Evolutionary conservation across 306 rosid genomes (phyloP), one percentile per base, ranked within the genome.

Genomic region (Vigna mungo): DNA sequence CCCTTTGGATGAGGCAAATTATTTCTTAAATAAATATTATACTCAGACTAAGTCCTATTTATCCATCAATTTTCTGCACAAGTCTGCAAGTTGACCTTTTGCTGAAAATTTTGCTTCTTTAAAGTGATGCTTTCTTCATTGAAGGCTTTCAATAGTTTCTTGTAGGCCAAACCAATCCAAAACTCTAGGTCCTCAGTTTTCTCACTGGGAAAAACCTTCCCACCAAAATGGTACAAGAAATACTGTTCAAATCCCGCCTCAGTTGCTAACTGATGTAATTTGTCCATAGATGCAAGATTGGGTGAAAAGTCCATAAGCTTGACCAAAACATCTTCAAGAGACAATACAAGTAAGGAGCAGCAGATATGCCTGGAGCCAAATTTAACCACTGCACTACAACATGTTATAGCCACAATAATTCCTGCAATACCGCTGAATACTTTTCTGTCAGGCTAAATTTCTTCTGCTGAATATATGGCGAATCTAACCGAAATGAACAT

Each of bases 391-490:
- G 96, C 93, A 74, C 86, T 78, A 21, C 92, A 86, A 84, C 92
- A 87, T 76, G 90, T 84, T 84, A 87, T 83, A 20, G 93, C 90
- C 86, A 89, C 84, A 52, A 89, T 85, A 37, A 83, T 86, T 79
- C 93, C 92, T 91, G 93, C 96, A 78, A 87, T 81, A 81, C 93
- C 93, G 83, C 93, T 91, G 93, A 82, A 87, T 63, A 74, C 70
- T 60, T 78, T 20, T 83, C 55, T 80, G 81, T 89, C 81, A 88
- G 91, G 77, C 78, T 68, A 81, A 30, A 21, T 72, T 46, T 65
- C 13, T 79, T 63, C 77, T 41, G 53, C 71, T 23, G 52, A 77
- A 58, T 18, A 71, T 81, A 69, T 12, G 53, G 56, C 1, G 70
- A 77, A 74, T 81, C 25, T 56, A 53, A 66, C 21, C 4, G 39